Conservation (phyloP, 768 basidiomycete genomes). For the Leccinum variicolor region DNA sequence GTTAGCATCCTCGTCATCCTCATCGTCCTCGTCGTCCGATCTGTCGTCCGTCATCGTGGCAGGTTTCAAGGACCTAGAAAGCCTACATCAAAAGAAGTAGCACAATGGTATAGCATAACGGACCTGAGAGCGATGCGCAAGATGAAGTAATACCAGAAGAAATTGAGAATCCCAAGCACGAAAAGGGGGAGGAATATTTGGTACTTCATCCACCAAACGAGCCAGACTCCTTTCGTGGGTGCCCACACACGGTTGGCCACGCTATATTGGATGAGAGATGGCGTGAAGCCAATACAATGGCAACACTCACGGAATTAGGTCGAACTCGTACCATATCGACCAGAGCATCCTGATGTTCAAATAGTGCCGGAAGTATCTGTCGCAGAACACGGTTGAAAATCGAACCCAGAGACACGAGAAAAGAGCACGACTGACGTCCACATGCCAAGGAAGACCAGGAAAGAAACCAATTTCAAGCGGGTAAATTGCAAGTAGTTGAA, state of each 20-base stretch:
- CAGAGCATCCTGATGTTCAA: constrained; percentile 82
- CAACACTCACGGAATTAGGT: constrained; percentile 65
- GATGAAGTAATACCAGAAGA: constrained; percentile 94
- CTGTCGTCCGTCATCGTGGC: constrained; percentile 60
- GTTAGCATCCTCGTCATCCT: constrained; percentile 38
- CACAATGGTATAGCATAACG: constrained; percentile 20
- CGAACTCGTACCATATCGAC: constrained; percentile 81
- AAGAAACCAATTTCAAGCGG: constrained; percentile 57
- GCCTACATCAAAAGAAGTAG: constrained; percentile 6
- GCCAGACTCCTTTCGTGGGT: constrained; percentile 61
- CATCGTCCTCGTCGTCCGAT: constrained; percentile 76
- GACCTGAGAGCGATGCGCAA: constrained; percentile 72
- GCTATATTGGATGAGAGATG: constrained; percentile 33
- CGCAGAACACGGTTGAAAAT: not conserved
- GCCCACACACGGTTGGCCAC: constrained; percentile 54
- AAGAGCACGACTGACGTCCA: constrained; percentile 68
- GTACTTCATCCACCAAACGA: constrained; percentile 75
- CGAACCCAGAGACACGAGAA: not conserved
- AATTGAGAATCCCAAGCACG: constrained; percentile 76
- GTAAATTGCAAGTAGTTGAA: constrained; percentile 82
- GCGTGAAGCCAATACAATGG: not conserved
- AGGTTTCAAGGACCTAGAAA: constrained; percentile 49
- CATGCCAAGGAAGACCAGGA: constrained; percentile 59
- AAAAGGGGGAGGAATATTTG: constrained; percentile 76
- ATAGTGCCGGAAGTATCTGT: constrained; percentile 91